Base-by-base conservation (phyloP, 2,329 filamentous ascomycete species). In the Paraconiothyrium sp. region DNA sequence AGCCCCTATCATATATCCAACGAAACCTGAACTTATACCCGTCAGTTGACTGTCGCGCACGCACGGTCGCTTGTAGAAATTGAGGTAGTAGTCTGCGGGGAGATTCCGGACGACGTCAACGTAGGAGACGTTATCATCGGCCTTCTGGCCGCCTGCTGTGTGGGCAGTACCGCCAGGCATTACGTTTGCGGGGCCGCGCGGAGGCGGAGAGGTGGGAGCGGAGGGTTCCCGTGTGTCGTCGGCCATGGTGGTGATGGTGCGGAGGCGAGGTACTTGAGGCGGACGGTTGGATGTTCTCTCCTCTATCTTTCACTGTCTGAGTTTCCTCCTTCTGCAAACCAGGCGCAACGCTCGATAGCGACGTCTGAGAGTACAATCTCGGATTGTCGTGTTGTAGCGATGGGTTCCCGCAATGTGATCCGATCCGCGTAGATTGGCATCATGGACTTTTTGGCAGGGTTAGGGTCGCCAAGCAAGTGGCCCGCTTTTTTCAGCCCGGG, bases 21-120 rank as follows among this genome's bases (percentile, higher is more conserved):
- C 90, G 65, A 93, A 91, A 3, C 92, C 95, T 2, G 88, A 85
- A 0, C 88, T 91, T 71, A 99, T 96, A 27, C 93, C 95, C 1
- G 91, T 89, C 69, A 98, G 82, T 57, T 97, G 84, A 2, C 92
- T 90, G 74, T 97, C 90, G 63, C 94, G 85, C 22, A 92, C 91
- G 78, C 95, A 98, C 0, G 94, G 94, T 60, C 89, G 86, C 78
- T 91, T 90, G 77, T 94, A 90, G 57, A 96, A 83, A 48, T 88
- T 87, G 48, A 88, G 78, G 66, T 94, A 91, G 72, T 94, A 92
- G 43, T 89, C 84, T 43, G 84, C 74, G 63, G 88, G 88, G 63
- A 94, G 89, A 51, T 85, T 87, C 64, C 88, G 86, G 54, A 94
- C 82, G 0, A 88, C 91, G 46, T 92, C 89, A 41, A 76, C 67